Evolutionary conservation across 2,329 filamentous ascomycete species (phyloP).

Genomic region (Fonsecaea nubica): DNA sequence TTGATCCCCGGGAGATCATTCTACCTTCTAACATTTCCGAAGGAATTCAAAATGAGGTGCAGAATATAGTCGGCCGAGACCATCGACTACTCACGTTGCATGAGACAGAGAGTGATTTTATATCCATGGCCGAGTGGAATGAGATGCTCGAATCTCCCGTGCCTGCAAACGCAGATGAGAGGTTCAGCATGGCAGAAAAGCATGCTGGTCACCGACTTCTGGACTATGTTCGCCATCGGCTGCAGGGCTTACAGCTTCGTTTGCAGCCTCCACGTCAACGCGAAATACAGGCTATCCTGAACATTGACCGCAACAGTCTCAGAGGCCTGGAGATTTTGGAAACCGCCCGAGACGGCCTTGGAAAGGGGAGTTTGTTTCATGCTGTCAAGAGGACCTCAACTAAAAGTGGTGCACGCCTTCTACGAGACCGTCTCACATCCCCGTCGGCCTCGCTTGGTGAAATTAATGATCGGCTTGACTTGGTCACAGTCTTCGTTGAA

Average conservation of each 20-base stretch:
- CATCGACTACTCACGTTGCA: slow-evolving; percentile 78
- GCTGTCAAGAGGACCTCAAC: slow-evolving; percentile 89
- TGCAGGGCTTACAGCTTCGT: slow-evolving; percentile 79
- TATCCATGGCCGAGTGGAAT: slow-evolving; percentile 70
- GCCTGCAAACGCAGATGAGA: slow-evolving; percentile 56
- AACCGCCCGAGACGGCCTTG: slow-evolving; percentile 79
- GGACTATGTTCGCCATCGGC: slow-evolving; percentile 78
- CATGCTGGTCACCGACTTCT: slow-evolving; percentile 80
- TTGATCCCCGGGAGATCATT: slow-evolving; percentile 84
- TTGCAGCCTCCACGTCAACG: slow-evolving; percentile 81
- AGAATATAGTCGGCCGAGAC: slow-evolving; percentile 74
- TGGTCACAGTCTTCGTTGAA: slow-evolving; percentile 77
- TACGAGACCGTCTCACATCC: slow-evolving; percentile 83
- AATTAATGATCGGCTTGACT: slow-evolving; percentile 79
- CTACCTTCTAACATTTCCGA: slow-evolving; percentile 69
- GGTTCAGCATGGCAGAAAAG: slow-evolving; percentile 73
- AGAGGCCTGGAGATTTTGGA: slow-evolving; percentile 85
- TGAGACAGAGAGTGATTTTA: slow-evolving; percentile 51
- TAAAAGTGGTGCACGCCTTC: slow-evolving; percentile 83
- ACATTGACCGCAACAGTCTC: slow-evolving; percentile 89
- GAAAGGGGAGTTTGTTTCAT: slow-evolving; percentile 85
- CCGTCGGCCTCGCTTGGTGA: slow-evolving; percentile 84
- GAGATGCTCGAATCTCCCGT: slow-evolving; percentile 78
- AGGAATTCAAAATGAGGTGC: slow-evolving; percentile 66
- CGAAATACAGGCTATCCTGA: slow-evolving; percentile 78